phyloP scores from a whole-genome alignment of 495 filamentous ascomycete species.

The Tricharina praecox region DNA sequence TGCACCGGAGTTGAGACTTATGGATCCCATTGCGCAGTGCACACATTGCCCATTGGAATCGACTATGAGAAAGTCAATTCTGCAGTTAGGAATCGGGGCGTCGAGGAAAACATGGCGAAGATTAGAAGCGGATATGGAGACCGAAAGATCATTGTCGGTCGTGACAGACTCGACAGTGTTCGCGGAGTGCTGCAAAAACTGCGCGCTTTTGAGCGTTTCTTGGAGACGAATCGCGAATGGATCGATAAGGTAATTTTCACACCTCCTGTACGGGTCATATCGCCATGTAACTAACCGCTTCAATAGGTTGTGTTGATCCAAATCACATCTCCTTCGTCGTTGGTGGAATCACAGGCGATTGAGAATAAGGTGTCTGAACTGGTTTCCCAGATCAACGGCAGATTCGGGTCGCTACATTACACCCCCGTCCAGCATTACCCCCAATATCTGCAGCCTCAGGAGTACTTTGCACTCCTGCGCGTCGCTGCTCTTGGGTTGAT shows the following conservation, averaged over 20 bases:
- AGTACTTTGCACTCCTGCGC: conserved; percentile 81
- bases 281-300: too few species aligned
- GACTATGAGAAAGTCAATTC: conserved; percentile 51
- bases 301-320: conserved; percentile 63
- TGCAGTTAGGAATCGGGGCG: conserved; percentile 49
- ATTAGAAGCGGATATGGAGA: conserved; percentile 58
- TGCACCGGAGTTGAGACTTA: conserved; percentile 72
- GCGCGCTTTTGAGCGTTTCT: conserved; percentile 77
- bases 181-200: conserved; percentile 84
- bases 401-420: conserved; percentile 68
- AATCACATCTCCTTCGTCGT: conserved; percentile 70
- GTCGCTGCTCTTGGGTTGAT: conserved; percentile 79
- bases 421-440: conserved; percentile 83
- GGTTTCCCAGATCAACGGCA: conserved; percentile 76
- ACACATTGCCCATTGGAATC: conserved; percentile 83
- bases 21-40: conserved; percentile 69
- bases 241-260: conserved; percentile 60
- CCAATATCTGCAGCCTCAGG: conserved; percentile 67
- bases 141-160: conserved; percentile 86
- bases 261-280: too few species aligned
- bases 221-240: conserved; percentile 77
- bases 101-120: conserved; percentile 45
- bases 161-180: conserved; percentile 77
- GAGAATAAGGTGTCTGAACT: conserved; percentile 72
- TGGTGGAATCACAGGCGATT: conserved; percentile 59